Evolutionary conservation across 371 early-diverging fungal genomes (phyloP).

Genomic region (Nematocida homosporus): DNA sequence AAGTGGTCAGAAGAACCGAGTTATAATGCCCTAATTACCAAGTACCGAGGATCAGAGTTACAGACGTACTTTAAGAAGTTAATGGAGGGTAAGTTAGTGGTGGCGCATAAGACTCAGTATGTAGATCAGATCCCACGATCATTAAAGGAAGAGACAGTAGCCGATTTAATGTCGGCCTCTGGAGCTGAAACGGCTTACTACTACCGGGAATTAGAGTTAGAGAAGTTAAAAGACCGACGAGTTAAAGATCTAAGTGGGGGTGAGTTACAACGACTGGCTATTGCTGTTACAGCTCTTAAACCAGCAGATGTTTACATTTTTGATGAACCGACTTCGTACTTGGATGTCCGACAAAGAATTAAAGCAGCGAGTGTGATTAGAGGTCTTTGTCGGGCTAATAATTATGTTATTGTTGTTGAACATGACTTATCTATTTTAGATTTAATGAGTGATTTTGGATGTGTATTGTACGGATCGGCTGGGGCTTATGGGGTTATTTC

Average conservation of each 20-base stretch:
- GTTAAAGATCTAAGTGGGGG: slow-evolving; percentile 91
- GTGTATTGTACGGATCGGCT: slow-evolving; percentile 94
- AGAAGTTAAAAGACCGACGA: slow-evolving; percentile 79
- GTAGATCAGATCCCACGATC: slow-evolving; percentile 87
- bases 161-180: slow-evolving; percentile 72
- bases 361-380: slow-evolving; percentile 90
- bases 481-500: slow-evolving; percentile 98
- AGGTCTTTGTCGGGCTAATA: slow-evolving; percentile 73
- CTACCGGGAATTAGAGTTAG: slow-evolving; percentile 70
- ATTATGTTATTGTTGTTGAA: slow-evolving; percentile 93
- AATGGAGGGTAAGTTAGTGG: slow-evolving; percentile 71
- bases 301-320: slow-evolving; percentile 94
- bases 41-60: slow-evolving; percentile 95
- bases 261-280: slow-evolving; percentile 96
- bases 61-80: slow-evolving; percentile 97
- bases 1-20: slow-evolving; percentile 75
- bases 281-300: slow-evolving; percentile 80
- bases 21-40: slow-evolving; percentile 87
- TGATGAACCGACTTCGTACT: slow-evolving; percentile 95
- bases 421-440: slow-evolving; percentile 98
- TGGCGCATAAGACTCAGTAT: slow-evolving; percentile 92
- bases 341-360: slow-evolving; percentile 98
- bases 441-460: slow-evolving; percentile 94
- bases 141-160: slow-evolving; percentile 71
- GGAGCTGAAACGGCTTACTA: slow-evolving; percentile 71